Evolutionary conservation across 208 protist species (phyloP).

Genomic region (Porcisia hertigi): DNA sequence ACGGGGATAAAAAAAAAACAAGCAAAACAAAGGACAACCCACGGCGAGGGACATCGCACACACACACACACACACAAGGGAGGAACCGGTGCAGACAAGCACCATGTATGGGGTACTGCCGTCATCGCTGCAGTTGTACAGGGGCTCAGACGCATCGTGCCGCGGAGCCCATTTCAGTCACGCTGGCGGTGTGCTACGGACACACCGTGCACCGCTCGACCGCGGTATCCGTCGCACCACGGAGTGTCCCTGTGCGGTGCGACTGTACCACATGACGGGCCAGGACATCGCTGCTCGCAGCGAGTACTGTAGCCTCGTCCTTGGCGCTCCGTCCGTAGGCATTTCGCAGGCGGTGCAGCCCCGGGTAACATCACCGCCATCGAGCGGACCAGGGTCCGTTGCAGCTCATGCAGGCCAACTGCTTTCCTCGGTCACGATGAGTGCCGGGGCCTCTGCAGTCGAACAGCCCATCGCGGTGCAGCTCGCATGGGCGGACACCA

Average conservation of each 20-base stretch:
- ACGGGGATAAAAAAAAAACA: too few species aligned
- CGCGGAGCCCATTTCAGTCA: background rate
- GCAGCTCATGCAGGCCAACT: background rate
- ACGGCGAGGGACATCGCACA: too few species aligned
- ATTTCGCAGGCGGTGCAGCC: constrained; percentile 15
- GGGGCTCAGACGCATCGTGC: background rate
- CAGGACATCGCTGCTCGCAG: constrained; percentile 29
- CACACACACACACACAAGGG: background rate
- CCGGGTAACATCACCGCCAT: background rate
- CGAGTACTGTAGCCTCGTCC: constrained; percentile 35
- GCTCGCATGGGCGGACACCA: constrained; percentile 64
- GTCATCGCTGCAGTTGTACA: background rate
- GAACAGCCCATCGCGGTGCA: constrained; percentile 36
- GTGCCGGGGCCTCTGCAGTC: background rate
- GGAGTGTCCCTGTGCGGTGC: constrained; percentile 53
- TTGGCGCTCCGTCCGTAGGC: constrained; percentile 29
- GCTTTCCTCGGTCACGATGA: background rate
- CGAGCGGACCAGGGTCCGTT: background rate
- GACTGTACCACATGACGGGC: constrained; percentile 35
- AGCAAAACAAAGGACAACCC: too few species aligned
- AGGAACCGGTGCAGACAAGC: too few species aligned
- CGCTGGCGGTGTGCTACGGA: background rate
- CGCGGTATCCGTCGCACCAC: constrained; percentile 32
- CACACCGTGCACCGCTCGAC: constrained; percentile 13
- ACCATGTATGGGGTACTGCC: constrained; percentile 2